phyloP scores from a whole-genome alignment of 495 filamentous ascomycete genomes.

The Neurospora sp. region DNA sequence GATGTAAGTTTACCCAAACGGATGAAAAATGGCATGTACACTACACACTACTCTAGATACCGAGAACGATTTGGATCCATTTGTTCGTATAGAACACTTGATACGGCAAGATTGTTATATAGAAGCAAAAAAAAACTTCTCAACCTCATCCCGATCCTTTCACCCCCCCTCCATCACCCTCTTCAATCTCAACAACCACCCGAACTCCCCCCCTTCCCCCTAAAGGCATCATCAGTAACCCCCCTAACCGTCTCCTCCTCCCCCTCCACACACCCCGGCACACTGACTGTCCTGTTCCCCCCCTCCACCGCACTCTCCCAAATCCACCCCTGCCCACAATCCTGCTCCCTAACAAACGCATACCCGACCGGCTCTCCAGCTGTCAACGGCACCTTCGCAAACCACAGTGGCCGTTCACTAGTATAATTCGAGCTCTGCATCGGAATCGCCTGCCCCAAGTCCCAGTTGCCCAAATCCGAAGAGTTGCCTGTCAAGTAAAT shows the following conservation, averaged over 20 bases:
- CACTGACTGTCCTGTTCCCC: conserved; percentile 15
- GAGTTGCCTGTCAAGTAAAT: conserved; percentile 48
- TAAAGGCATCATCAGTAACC: conserved; percentile 27
- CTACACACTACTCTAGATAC: not conserved
- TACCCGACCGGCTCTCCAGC: conserved; percentile 9
- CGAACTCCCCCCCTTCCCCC: conserved; percentile 12
- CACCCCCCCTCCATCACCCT: too few species aligned
- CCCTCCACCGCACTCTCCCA: conserved; percentile 22
- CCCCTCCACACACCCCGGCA: conserved; percentile 23
- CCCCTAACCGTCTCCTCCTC: conserved; percentile 4
- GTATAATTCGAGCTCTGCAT: conserved; percentile 47
- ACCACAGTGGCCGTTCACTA: conserved; percentile 23
- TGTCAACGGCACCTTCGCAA: conserved; percentile 12
- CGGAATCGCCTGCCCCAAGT: conserved; percentile 36
- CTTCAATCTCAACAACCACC: conserved; percentile 13
- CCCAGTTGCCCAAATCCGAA: conserved; percentile 45
- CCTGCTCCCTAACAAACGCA: conserved; percentile 29
- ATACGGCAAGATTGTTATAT: too few species aligned
- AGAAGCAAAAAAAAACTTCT: too few species aligned
- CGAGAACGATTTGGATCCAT: not conserved
- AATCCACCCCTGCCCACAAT: conserved; percentile 28
- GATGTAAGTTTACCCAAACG: not conserved
- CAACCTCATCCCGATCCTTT: too few species aligned
- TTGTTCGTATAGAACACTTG: not conserved
- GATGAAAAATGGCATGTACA: not conserved